Evolutionary conservation across 2,329 filamentous ascomycete species (phyloP), one percentile per base, ranked within the genome.

Genomic region (Venturia oleaginea): DNA sequence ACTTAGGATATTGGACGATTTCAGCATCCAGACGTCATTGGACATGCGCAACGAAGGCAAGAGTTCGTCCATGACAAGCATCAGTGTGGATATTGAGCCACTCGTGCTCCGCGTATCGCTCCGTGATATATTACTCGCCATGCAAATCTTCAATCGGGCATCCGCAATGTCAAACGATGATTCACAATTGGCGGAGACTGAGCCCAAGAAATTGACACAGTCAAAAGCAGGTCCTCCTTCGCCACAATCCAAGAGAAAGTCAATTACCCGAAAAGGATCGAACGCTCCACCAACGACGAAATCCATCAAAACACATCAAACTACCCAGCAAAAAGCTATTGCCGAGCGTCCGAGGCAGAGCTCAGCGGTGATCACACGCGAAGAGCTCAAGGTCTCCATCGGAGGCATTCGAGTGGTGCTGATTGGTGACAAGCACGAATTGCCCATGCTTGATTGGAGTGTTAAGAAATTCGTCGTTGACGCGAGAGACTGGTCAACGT

Each of bases 1-100:
- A 46, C 82, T 99, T 59, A 87, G 94, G n/a, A 96, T 99, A 67
- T 84, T 99, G 38, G 95, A 99, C 72, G 92, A 99, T 75, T 99
- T 99, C 74, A 96, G 92, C 2, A 80, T 97, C 11, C 90, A 93
- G 67, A 82, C 96, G 70, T 94, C 91, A 2, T 86, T 99, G 80
- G 93, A 99, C 71, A 86, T 85, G 68, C 80, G 83, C 48, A 79
- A 82, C 2, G 82, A 87, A 71, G 83, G 83, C 34, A 80, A 79
- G 66, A 80, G 81, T 30, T 83, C 84, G 17, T 82, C 84, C 1
- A 70, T 87, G 40, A 94, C 87, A 3, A 94, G 85, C 68, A 93
- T 99, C 62, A 86, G 91, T 69, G 83, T 96, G 17, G 90, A 96
- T 43, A 82, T 99, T 57, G 93, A 99, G 71, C 94, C 95, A 1